phyloP scores from a whole-genome alignment of 306 rosid genomes.

The Inga leiocalycina region DNA sequence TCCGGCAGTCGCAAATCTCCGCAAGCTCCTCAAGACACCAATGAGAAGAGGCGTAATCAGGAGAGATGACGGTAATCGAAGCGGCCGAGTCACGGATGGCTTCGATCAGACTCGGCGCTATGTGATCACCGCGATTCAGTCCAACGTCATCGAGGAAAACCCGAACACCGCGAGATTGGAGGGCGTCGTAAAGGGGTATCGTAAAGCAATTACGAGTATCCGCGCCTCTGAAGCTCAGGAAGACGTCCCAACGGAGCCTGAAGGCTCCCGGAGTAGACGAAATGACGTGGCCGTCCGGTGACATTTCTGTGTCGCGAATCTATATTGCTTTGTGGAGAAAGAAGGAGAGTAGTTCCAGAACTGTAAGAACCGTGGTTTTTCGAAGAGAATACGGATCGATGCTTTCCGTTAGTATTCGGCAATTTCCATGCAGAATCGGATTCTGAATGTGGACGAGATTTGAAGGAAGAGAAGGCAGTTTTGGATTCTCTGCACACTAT shows the following conservation, averaged over 20 bases:
- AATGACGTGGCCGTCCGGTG: not conserved
- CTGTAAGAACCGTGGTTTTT: not conserved
- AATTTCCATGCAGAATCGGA: not conserved
- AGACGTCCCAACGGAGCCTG: slow-evolving; percentile 53
- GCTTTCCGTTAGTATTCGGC: not conserved
- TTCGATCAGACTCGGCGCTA: slow-evolving; percentile 33
- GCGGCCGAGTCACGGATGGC: slow-evolving; percentile 59
- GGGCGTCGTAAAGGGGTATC: slow-evolving; percentile 27
- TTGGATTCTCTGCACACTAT: too few relatives aligned
- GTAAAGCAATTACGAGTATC: slow-evolving; percentile 43
- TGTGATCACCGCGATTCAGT: slow-evolving; percentile 42
- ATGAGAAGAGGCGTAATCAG: slow-evolving; percentile 37
- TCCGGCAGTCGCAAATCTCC: slow-evolving; percentile 35
- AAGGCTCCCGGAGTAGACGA: slow-evolving; percentile 5
- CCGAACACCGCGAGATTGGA: slow-evolving; percentile 33
- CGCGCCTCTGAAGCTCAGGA: slow-evolving; percentile 48
- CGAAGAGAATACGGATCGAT: not conserved
- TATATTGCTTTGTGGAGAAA: not conserved
- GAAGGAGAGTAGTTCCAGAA: not conserved
- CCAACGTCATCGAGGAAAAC: slow-evolving; percentile 47
- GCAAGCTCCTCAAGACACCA: slow-evolving; percentile 53
- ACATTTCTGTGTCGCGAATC: not conserved
- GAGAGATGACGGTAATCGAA: slow-evolving; percentile 40
- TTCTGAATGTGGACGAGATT: not conserved
- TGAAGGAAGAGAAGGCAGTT: not conserved